Evolutionary conservation across 148 eudicot species (phyloP), one percentile per base, ranked within the genome.

Genomic region (Linanthus parryae): DNA sequence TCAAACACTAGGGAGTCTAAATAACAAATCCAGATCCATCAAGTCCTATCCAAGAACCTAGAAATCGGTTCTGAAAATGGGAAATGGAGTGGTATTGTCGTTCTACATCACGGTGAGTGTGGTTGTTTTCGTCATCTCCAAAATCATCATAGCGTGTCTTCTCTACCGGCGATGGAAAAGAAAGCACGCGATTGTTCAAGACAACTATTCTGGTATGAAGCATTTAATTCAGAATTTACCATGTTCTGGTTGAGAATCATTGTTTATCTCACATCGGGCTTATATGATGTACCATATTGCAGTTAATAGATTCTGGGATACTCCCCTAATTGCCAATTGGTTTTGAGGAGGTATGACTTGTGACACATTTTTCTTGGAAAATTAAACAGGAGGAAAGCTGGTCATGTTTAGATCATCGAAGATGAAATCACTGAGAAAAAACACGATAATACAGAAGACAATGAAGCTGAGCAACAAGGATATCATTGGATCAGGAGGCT

Each of bases 401-500:
- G 94, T 87, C 27, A 76, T 91, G 69, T 84, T 86, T 27, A 64
- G 81, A 69, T 76, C 94, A 15, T 35, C 82, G 39, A 75, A 52
- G 51, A 64, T 55, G 39, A 81, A 76, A 56, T 67, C 94, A 31
- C 26, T 86, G 1, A 81, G 77, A 31, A 18, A 75, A 3, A 68
- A 72, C n/a, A 50, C 52, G 41, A 79, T 91, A 45, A 50, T 91
- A 68, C 81, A 81, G 73, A 83, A 69, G 64, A 73, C 74, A 16
- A 67, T 62, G 73, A 91, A 79, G 36, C 59, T 86, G 62, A 79
- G 72, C 77, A 83, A 54, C 74, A 86, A 79, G 68, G 98, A 91
- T 61, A 73, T 83, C 1, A 86, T 91, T 12, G 98, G 95, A 20
- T 69, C 90, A 1, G 98, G 98, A 57, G 98, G 98, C 4, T 83